phyloP scores from a whole-genome alignment of 2,329 filamentous ascomycete genomes.

The Xylariaceae sp. region DNA sequence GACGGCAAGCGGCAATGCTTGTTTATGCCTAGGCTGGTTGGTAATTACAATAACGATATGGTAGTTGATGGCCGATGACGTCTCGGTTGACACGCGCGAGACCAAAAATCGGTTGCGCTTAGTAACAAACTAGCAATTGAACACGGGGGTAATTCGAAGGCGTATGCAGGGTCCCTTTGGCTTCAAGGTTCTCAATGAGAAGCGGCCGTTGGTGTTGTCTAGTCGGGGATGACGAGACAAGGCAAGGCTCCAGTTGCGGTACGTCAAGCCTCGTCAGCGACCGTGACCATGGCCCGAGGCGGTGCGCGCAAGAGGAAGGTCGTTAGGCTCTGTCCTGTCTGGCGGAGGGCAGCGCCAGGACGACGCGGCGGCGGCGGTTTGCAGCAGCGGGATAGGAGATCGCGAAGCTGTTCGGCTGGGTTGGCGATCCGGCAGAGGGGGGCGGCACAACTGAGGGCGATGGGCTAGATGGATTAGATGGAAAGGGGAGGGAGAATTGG shows the following conservation, averaged over 20 bases:
- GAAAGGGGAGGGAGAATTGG: conserved; percentile 17
- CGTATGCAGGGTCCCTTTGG: too few species aligned
- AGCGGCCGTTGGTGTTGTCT: too few species aligned
- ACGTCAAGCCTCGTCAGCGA: conserved; percentile 26
- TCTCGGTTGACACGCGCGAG: too few species aligned
- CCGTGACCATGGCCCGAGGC: conserved; percentile 24
- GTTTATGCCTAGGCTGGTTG: too few species aligned
- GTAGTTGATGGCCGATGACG: too few species aligned
- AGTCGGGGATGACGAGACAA: conserved; percentile 18
- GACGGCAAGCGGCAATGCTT: neutral
- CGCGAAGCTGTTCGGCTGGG: neutral
- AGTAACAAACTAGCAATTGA: too few species aligned
- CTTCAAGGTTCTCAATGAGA: too few species aligned
- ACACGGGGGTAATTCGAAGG: too few species aligned
- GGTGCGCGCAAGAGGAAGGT: neutral
- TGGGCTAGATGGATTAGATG: conserved; percentile 5
- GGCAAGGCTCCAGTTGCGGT: conserved; percentile 18
- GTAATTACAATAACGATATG: too few species aligned
- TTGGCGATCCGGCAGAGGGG: neutral
- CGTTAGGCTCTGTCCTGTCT: neutral
- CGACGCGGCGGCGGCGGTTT: conserved; percentile 7
- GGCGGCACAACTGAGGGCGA: conserved; percentile 1
- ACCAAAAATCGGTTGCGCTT: too few species aligned
- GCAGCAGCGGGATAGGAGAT: neutral
- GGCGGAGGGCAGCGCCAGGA: conserved; percentile 6